Evolutionary conservation across 179 eudicot species (phyloP).

Genomic region (Beta macrorhiza): DNA sequence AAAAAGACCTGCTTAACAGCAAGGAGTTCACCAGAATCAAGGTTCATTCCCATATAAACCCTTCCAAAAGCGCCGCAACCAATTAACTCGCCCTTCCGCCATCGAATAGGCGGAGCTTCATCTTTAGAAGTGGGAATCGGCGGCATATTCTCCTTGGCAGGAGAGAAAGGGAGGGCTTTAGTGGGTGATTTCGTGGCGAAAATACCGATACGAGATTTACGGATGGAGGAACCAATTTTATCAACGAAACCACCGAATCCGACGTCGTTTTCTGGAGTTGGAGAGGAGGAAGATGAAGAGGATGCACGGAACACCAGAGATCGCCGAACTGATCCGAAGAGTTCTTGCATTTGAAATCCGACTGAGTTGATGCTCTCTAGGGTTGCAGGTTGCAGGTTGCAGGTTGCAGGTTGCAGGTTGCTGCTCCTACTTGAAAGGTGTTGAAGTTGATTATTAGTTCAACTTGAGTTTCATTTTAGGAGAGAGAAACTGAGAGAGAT

Average conservation of each 20-base stretch:
- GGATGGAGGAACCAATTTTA: constrained; percentile 58
- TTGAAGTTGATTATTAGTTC: not conserved
- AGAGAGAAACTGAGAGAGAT: constrained; percentile 15
- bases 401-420: not conserved
- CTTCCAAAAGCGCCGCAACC: constrained; percentile 84
- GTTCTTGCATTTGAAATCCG: constrained; percentile 51
- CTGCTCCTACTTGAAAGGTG: not conserved
- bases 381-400: not conserved
- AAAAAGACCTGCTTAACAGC: constrained; percentile 73
- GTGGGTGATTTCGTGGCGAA: constrained; percentile 43
- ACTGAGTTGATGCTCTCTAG: too few relatives aligned
- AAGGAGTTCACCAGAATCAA: constrained; percentile 78
- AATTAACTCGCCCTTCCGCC: constrained; percentile 83
- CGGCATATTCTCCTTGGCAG: constrained; percentile 38
- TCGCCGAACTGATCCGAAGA: constrained; percentile 79
- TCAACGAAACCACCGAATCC: constrained; percentile 55
- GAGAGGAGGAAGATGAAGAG: constrained; percentile 22
- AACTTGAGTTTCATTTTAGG: constrained; percentile 8
- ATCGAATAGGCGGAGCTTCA: constrained; percentile 47
- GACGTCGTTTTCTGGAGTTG: constrained; percentile 28
- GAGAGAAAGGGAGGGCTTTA: constrained; percentile 33
- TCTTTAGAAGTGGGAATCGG: constrained; percentile 31
- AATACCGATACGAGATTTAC: constrained; percentile 59
- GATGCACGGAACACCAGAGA: constrained; percentile 58
- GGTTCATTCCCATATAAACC: constrained; percentile 88